Percentiles rank a stretch among this genome's conserved stretches.
phyloP scores from a whole-genome alignment of 2,329 filamentous ascomycete genomes.

The Pezicula neosporulosa region DNA sequence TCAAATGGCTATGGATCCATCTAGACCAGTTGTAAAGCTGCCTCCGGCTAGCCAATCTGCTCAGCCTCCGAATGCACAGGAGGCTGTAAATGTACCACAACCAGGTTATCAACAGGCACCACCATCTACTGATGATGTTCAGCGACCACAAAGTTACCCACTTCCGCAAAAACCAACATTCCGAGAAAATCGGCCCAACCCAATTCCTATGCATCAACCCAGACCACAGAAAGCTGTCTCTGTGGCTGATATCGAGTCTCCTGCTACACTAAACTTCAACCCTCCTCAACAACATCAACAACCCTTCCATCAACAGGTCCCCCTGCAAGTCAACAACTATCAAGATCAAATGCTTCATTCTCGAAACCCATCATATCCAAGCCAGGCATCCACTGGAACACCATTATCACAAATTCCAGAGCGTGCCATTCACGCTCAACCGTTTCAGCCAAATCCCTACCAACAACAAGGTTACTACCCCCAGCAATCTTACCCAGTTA shows the following conservation, averaged over 20 bases:
- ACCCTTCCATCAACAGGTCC: conserved; percentile 94
- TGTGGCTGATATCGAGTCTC: conserved; percentile 87
- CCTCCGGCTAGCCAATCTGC: conserved; percentile 50
- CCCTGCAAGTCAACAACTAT: conserved; percentile 61
- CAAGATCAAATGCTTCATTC: conserved; percentile 53
- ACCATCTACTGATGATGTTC: conserved; percentile 42
- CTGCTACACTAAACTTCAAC: conserved; percentile 50
- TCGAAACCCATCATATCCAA: conserved; percentile 66
- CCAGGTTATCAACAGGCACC: conserved; percentile 14
- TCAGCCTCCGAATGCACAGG: conserved; percentile 22
- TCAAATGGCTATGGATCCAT: conserved; percentile 55
- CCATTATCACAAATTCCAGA: conserved; percentile 91
- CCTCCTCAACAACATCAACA: conserved; percentile 69
- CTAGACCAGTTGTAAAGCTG: conserved; percentile 76
- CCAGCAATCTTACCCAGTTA: conserved; percentile 52
- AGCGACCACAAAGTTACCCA: conserved; percentile 49
- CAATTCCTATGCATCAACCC: conserved; percentile 84
- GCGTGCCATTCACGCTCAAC: conserved; percentile 82
- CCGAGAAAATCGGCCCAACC: conserved; percentile 50
- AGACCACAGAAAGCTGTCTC: conserved; percentile 93
- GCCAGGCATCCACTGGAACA: conserved; percentile 70
- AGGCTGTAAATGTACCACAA: conserved; percentile 26
- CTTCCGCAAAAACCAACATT: conserved; percentile 56
- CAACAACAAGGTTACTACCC: conserved; percentile 49
- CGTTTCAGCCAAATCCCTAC: conserved; percentile 78